Evolutionary conservation across 2,329 filamentous ascomycete species (phyloP), one percentile per base, ranked within the genome.

Genomic region (Penicillium sp.): DNA sequence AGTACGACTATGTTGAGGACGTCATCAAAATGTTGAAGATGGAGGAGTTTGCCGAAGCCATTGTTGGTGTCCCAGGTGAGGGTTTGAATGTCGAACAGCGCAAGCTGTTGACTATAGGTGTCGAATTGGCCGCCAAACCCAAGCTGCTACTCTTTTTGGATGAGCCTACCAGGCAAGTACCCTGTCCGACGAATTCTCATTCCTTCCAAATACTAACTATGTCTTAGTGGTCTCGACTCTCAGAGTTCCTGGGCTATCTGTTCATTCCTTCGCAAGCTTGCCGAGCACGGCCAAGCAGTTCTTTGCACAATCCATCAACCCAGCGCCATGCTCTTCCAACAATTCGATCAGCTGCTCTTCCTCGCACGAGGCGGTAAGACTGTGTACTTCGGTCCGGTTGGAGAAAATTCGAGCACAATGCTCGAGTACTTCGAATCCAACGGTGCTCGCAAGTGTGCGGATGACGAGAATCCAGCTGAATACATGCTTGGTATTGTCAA

Each of bases 231-330:
- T 76, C 84, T 96, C 6, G 92, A 96, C 71, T 90, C 86, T 57
- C 91, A 96, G 72, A 94, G 89, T 3, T 92, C 91, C 1, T 96
- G 90, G 90, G 87, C 90, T 59, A 96, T 96, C 67, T 82, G 90
- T 48, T 85, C 88, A 63, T 82, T 96, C 23, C 81, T 97, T 38
- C 87, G 93, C 72, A 95, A 93, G 75, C 79, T 97, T 35, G 90
- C 91, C 63, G 89, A 93, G 71, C 86, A 84, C 54, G 92, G 92
- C 10, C 90, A 94, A 71, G 91, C 92, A 25, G 87, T 97, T 67
- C 83, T 97, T 15, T 95, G 90, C 75, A 96, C 92, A 0, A 96
- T 97, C 57, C 92, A 97, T 71, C 92, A 97, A 71, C 92, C 92
- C 15, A 93, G 89, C 13, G 90, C 91, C 38, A 90, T 95, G 78